phyloP scores from a whole-genome alignment of 1,284 basidiomycete genomes.

The Acaromyces ingoldii region DNA sequence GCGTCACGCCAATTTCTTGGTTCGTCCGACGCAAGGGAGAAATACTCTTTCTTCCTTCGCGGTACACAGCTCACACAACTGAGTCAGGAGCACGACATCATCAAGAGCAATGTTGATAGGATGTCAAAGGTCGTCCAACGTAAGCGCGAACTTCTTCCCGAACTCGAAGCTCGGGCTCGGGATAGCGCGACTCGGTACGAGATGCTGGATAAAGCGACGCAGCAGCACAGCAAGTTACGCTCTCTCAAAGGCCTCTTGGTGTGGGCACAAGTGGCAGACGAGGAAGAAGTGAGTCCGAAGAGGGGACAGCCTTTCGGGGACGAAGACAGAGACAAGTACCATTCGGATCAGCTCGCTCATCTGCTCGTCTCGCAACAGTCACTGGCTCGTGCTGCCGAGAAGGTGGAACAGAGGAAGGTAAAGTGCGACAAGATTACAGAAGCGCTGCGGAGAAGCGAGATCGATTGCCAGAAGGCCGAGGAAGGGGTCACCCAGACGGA shows the following conservation, averaged over 20 bases:
- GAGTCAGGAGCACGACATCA: constrained; percentile 75
- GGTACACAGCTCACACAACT: constrained; percentile 89
- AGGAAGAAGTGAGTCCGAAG: constrained; percentile 17
- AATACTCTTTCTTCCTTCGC: constrained; percentile 91
- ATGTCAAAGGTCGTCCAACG: constrained; percentile 33
- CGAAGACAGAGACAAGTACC: too few relatives aligned
- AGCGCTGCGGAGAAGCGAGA: too few relatives aligned
- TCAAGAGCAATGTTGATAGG: constrained; percentile 53
- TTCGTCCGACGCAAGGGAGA: constrained; percentile 73
- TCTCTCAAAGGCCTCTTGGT: constrained; percentile 75
- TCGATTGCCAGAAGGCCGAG: neutral
- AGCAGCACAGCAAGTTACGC: constrained; percentile 65
- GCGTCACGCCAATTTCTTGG: constrained; percentile 77
- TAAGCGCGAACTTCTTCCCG: constrained; percentile 65
- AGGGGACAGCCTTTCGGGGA: constrained; percentile 17
- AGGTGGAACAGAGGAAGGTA: too few relatives aligned
- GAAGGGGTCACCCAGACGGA: neutral
- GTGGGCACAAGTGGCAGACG: constrained; percentile 74
- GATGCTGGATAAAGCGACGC: constrained; percentile 67
- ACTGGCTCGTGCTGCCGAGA: too few relatives aligned
- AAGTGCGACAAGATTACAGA: too few relatives aligned
- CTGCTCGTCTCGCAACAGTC: too few relatives aligned
- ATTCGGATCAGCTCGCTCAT: too few relatives aligned
- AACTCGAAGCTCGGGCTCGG: constrained; percentile 62
- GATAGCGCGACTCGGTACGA: constrained; percentile 64